Base-by-base conservation (phyloP, 805 yeast genomes). In the Saturnispora gosingensis region DNA sequence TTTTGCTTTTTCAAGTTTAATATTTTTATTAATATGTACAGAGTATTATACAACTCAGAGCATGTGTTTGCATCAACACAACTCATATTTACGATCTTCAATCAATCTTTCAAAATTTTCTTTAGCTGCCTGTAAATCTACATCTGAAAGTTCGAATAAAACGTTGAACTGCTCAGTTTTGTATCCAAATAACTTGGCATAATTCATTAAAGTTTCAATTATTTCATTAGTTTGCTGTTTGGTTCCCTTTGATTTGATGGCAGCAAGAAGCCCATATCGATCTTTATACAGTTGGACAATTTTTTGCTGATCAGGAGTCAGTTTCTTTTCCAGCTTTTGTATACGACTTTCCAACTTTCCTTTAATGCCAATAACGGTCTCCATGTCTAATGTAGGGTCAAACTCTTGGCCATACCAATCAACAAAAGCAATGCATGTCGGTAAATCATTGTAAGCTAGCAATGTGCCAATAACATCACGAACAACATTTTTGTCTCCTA, bases 371-470 rank as follows among this genome's bases (percentile, higher is more conserved):
- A 49, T 28, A 3, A 38, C 48, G 6, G 40, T 30, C 11, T 49
- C 44, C 16, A 43, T 15, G 8, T 32, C n/a, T 27, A 49, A 5
- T 16, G 16, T 18, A 10, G n/a, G 11, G 27, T 35, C 40, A 22
- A 39, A 44, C 15, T 35, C 27, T 8, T 3, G 2, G n/a, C 34
- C 38, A 28, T 49, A 44, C 52, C 52, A 49, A 10, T 44, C 45
- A 15, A 44, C 24, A 28, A 49, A 49, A 15, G 52, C 52, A 44
- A 49, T 49, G 25, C 46, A 44, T 5, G 45, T 44, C 6, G 52
- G 48, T 11, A 35, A 20, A 46, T 65, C 68, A 10, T 65, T 62
- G 49, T 54, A 66, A 2, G 57, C 59, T 43, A 66, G 22, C 25
- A 66, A 59, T 1, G 66, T 57, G 8, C 53, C 53, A 28, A 53